Conservation (phyloP, 192 early-diverging fungal species). For the Backusella psychrophila region DNA sequence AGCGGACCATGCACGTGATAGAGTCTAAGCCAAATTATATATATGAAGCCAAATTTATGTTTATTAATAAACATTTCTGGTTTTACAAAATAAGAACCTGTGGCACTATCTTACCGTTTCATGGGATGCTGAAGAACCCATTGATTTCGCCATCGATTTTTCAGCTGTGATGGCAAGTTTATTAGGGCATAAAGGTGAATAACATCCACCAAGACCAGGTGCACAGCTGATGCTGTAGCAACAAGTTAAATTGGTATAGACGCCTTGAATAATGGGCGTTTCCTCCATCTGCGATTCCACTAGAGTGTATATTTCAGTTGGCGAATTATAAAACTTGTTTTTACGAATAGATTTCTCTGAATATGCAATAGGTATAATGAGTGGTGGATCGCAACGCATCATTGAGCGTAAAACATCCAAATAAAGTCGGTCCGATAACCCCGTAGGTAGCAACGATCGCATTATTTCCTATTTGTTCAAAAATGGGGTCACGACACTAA, state of each 20-base stretch:
- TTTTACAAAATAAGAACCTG: background rate
- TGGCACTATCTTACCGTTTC: slow-evolving; percentile 6
- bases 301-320: slow-evolving; percentile 32
- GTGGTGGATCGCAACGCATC: slow-evolving; percentile 16
- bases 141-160: background rate
- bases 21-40: slow-evolving; percentile 9
- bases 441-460: slow-evolving; percentile 18
- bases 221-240: slow-evolving; percentile 63
- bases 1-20: slow-evolving; percentile 64
- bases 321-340: slow-evolving; percentile 35
- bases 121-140: slow-evolving; percentile 2
- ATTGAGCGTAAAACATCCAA: slow-evolving; percentile 22
- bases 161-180: background rate
- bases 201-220: slow-evolving; percentile 27
- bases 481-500: background rate
- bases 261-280: slow-evolving; percentile 57
- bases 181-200: slow-evolving; percentile 35
- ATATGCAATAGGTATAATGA: slow-evolving; percentile 33
- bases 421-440: slow-evolving; percentile 9
- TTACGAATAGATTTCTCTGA: slow-evolving; percentile 31
- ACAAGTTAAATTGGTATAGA: slow-evolving; percentile 84
- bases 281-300: background rate
- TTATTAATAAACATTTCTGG: slow-evolving; percentile 2
- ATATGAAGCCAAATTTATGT: background rate
- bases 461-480: slow-evolving; percentile 17